A percentile compares a stretch with the other conserved stretches of the same genome.
These are phyloP conservation scores for Rhododendron molle DNA, from an alignment of 148 eudicot species.

Conservation along the genomic window DNA sequence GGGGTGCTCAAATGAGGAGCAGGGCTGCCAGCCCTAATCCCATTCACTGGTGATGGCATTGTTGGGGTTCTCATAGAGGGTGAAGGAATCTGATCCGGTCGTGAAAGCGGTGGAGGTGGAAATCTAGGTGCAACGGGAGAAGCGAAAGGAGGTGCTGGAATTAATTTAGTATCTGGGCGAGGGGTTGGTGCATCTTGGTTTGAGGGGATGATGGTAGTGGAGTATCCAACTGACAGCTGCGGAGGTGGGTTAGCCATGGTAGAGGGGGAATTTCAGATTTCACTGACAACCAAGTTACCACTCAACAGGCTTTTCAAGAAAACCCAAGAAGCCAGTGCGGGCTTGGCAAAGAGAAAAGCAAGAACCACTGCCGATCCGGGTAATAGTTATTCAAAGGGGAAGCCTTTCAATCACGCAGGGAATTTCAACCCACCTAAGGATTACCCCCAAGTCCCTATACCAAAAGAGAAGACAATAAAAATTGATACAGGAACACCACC, in stretches of 20 bases:
- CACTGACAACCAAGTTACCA: constrained; percentile 2
- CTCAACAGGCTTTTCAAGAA: constrained; percentile 1
- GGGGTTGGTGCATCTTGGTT: constrained; percentile 14
- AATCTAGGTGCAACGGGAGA: constrained; percentile 30
- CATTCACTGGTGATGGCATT: constrained; percentile 27
- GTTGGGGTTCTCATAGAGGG: constrained; percentile 32
- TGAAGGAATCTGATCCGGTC: constrained; percentile 41
- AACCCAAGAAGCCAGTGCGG: not conserved
- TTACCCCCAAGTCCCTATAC: not conserved
- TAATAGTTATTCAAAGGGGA: not conserved
- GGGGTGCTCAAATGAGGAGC: constrained; percentile 79
- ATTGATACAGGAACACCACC: not conserved
- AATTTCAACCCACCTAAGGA: not conserved
- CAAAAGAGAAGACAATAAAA: not conserved
- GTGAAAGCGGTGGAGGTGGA: constrained; percentile 36
- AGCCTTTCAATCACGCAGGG: not conserved
- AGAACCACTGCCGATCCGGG: not conserved
- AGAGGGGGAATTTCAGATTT: not conserved
- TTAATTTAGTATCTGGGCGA: constrained; percentile 21
- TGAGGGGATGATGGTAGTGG: constrained; percentile 23
- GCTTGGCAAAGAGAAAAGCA: not conserved
- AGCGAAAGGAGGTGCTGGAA: constrained; percentile 29
- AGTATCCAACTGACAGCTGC: constrained; percentile 19
- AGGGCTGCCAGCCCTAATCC: constrained; percentile 39
- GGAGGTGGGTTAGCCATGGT: constrained; percentile 32